Percentiles rank a stretch among this genome's conserved stretches.
Conservation (phyloP, 1,284 basidiomycete species). For the Ceratobasidium sp. region DNA sequence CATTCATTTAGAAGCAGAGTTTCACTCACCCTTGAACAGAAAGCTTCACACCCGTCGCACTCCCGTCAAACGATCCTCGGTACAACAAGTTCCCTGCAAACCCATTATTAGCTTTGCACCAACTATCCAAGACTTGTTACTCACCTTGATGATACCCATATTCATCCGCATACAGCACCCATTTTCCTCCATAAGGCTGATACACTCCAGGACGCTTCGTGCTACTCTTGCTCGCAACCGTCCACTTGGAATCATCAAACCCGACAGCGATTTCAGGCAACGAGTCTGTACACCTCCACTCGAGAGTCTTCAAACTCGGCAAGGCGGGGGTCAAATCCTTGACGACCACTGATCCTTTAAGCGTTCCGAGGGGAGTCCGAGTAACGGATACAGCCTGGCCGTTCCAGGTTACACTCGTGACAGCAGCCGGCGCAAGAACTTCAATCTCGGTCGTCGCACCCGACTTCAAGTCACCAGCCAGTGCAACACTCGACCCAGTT, state of each 20-base stretch:
- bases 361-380: constrained; percentile 26
- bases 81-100: constrained; percentile 55
- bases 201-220: constrained; percentile 60
- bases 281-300: constrained; percentile 62
- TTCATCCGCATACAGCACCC: constrained; percentile 60
- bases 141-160: constrained; percentile 61
- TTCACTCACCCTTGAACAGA: constrained; percentile 62
- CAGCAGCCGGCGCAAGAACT: constrained; percentile 40
- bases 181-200: constrained; percentile 59
- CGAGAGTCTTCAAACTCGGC: constrained; percentile 57
- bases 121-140: too few species aligned
- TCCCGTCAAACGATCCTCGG: constrained; percentile 63
- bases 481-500: constrained; percentile 22
- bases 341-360: constrained; percentile 45
- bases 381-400: constrained; percentile 39
- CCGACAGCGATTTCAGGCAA: constrained; percentile 59
- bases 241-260: constrained; percentile 61
- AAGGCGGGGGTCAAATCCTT: constrained; percentile 51
- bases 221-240: constrained; percentile 61
- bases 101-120: too few species aligned
- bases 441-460: constrained; percentile 38
- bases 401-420: constrained; percentile 51
- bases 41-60: constrained; percentile 61
- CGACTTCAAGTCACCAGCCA: constrained; percentile 46
- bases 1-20: too few species aligned